Base-by-base conservation (phyloP, 768 basidiomycete species). In the Boletellus ananas region DNA sequence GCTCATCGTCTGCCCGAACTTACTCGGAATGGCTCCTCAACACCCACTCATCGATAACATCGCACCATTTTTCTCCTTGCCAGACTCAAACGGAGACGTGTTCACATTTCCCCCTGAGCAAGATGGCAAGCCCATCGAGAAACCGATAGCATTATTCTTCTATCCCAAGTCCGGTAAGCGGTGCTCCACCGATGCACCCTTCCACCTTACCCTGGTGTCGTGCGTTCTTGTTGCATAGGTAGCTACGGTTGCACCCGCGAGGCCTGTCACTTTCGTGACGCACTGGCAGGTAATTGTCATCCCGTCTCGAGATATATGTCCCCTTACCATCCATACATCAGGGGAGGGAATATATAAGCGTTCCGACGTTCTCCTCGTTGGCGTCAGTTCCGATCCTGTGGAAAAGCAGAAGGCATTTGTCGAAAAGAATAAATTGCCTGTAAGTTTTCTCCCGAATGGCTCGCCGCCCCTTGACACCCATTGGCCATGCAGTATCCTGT, bases 211-310 rank as follows among this genome's bases (percentile, higher is more conserved):
- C 13, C 18, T 37, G 25, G 45, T 46, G 41, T 36, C 21, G 29
- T 47, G 21, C n/a, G 21, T 27, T 41, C 52, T 27, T 17, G 20
- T 39, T 33, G 37, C 39, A 40, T 64, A 84, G 87, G 84, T 6
- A 80, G 87, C 2, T 83, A 73, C 44, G 89, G 85, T 6, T 92
- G 91, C 67, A 94, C 87, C 16, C 83, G 78, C 59, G 83, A 93
- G 66, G 90, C 85, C 2, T 91, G 89, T 59, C 75, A 82, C 45
- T 91, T 94, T 67, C 79, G 90, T 21, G 87, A 93, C 70, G 88
- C 88, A 3, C 69, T 88, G 37, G 78, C 72, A 33, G 80, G 86
- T 86, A 50, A 49, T 78, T 63, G 4, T 25, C 20, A 5, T 47
- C 40, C 42, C 44, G 17, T 34, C 40, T 17, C 31, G 39, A 53